Percentiles rank a stretch among this genome's conserved stretches.
These are phyloP conservation scores for Oryza coarctata DNA, from an alignment of 176 grass and related monocot genomes.

Conservation along the genomic window DNA sequence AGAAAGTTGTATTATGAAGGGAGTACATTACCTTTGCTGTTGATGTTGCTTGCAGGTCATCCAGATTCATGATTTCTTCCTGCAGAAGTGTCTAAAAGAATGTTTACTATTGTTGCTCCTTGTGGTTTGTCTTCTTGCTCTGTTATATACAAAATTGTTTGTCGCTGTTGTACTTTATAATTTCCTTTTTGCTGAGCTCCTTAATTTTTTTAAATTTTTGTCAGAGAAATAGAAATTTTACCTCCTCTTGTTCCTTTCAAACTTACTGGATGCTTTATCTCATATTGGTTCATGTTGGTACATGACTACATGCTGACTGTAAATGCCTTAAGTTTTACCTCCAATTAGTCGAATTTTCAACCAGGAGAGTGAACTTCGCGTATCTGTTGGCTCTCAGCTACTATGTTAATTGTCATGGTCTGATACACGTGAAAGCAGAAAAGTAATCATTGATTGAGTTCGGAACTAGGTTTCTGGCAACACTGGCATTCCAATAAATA, in stretches of 20 bases:
- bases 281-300: not conserved
- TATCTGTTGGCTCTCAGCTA: not conserved
- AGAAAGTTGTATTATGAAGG: not conserved
- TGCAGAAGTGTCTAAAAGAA: constrained; percentile 98
- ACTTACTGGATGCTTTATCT: not conserved
- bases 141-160: not conserved
- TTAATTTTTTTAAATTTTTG: not conserved
- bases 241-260: not conserved
- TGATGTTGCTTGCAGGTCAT: constrained; percentile 78
- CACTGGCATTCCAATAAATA: not conserved
- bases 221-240: not conserved
- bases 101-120: constrained; percentile 93
- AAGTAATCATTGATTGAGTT: not conserved
- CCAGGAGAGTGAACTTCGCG: not conserved
- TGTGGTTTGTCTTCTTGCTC: constrained; percentile 47
- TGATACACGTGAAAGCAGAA: not conserved
- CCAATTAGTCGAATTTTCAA: not conserved
- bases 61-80: constrained; percentile 92
- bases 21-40: constrained; percentile 22
- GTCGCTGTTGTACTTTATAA: not conserved
- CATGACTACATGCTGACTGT: not conserved
- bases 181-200: not conserved
- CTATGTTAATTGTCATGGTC: not conserved
- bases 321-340: not conserved
- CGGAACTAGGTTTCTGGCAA: not conserved